These are phyloP conservation scores for Rhodotorula sp. DNA, from an alignment of 1,284 basidiomycete genomes.

Conservation along the genomic window DNA sequence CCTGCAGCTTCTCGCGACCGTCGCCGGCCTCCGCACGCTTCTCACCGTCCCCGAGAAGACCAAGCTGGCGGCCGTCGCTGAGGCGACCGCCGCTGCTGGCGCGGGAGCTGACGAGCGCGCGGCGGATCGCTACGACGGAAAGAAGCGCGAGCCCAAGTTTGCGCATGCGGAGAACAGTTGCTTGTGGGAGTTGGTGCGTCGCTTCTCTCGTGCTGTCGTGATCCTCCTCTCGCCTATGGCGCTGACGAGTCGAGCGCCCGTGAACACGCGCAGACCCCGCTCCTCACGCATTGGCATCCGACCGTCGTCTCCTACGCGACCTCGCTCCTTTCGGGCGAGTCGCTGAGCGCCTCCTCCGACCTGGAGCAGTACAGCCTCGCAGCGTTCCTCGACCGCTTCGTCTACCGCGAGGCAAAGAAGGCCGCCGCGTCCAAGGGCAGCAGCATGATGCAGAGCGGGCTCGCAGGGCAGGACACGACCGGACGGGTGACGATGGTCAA, in stretches of 20 bases:
- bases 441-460: conserved; percentile 94
- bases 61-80: conserved; percentile 54
- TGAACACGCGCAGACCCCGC: conserved; percentile 61
- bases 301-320: conserved; percentile 82
- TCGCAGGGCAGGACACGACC: conserved; percentile 61
- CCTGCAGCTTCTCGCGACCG: conserved; percentile 71
- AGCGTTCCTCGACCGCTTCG: conserved; percentile 84
- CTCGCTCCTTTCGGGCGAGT: conserved; percentile 69
- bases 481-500: conserved; percentile 68
- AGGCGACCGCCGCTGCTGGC: conserved; percentile 22
- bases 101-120: conserved; percentile 26
- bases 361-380: conserved; percentile 89
- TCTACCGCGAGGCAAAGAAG: conserved; percentile 97
- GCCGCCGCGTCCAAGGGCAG: conserved; percentile 66
- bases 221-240: not conserved
- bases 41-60: conserved; percentile 57
- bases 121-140: conserved; percentile 67
- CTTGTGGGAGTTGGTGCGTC: conserved; percentile 81
- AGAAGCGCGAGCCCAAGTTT: conserved; percentile 88
- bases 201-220: not conserved
- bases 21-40: conserved; percentile 70
- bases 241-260: conserved; percentile 2
- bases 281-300: conserved; percentile 87
- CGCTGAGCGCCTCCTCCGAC: conserved; percentile 77
- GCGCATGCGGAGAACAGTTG: conserved; percentile 79